Conservation (phyloP, 2,329 filamentous ascomycete species). For the Cercospora sesami region DNA sequence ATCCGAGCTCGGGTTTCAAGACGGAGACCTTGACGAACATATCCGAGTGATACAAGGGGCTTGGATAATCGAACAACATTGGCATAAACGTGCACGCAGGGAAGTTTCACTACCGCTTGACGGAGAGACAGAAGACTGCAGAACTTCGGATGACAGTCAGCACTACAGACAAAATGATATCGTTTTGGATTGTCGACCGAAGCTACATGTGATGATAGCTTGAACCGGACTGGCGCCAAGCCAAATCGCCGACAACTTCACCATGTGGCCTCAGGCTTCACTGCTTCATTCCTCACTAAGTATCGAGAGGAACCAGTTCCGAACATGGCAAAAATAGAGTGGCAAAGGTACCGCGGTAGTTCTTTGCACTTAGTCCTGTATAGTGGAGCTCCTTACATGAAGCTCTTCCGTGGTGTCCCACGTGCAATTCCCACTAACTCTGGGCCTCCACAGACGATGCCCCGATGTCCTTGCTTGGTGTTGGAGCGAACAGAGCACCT, state of each 20-base stretch:
- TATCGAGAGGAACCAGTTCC: background rate
- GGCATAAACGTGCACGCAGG: background rate
- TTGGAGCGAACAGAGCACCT: background rate
- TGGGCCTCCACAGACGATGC: background rate
- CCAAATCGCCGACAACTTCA: constrained; percentile 1
- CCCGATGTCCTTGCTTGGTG: background rate
- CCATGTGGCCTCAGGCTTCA: background rate
- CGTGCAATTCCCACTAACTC: background rate
- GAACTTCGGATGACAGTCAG: background rate
- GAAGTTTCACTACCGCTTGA: background rate
- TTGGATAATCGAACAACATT: background rate
- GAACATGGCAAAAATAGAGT: background rate
- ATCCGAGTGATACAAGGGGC: background rate
- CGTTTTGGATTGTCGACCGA: background rate
- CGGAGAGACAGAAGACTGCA: background rate
- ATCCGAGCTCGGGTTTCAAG: background rate
- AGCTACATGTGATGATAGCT: background rate
- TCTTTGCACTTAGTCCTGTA: background rate
- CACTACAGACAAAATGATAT: background rate
- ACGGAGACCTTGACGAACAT: background rate
- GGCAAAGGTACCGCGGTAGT: background rate
- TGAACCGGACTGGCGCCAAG: background rate
- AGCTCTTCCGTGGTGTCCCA: background rate
- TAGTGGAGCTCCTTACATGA: background rate
- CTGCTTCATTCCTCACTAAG: background rate